Base-by-base conservation (phyloP, 2,329 filamentous ascomycete genomes). In the Diaporthe sp. region DNA sequence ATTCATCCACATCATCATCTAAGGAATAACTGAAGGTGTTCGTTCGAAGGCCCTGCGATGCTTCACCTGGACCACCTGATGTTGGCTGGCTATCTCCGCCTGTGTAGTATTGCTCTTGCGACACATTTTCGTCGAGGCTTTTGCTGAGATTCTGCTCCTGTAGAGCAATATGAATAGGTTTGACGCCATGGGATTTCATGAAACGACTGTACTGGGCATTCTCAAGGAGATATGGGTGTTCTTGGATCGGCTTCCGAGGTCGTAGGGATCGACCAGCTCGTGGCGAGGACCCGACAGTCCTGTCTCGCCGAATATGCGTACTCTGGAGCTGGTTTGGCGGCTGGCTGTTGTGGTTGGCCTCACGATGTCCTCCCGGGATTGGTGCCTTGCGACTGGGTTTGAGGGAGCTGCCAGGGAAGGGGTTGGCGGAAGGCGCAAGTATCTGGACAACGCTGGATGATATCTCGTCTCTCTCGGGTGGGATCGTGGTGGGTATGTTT, bases 171-270 rank as follows among this genome's bases (percentile, higher is more conserved):
- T 85, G 85, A 46, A 91, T 79, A 0, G 90, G 90, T 71, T 86
- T 87, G 39, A 92, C 81, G 34, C 90, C 90, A 74, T 90, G 89
- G 4, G 87, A 86, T 79, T 88, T 89, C 78, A 91, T 86, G 28
- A 86, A 82, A 4, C 83, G 88, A 73, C 86, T 88, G 80, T 91
- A 91, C 39, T 88, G 86, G 0, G 86, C 89, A 79, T 86, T 88
- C 77, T 92, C 90, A 5, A 91, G 82, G 8, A 88, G 82, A 77
- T 92, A 92, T 4, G 90, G 90, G 60, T 91, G 89, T 79, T 91
- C 85, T 79, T 92, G 90, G 9, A 92, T 92, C 1, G 90, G 90
- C 76, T 91, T 92, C 28, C 90, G 86, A 1, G 89, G 89, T 9
- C 90, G 86, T n/a, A 92, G 82, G 5, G 88, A 90, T 46, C 90